Conservation (phyloP, 768 basidiomycete species). For the Tricholomella constricta region DNA sequence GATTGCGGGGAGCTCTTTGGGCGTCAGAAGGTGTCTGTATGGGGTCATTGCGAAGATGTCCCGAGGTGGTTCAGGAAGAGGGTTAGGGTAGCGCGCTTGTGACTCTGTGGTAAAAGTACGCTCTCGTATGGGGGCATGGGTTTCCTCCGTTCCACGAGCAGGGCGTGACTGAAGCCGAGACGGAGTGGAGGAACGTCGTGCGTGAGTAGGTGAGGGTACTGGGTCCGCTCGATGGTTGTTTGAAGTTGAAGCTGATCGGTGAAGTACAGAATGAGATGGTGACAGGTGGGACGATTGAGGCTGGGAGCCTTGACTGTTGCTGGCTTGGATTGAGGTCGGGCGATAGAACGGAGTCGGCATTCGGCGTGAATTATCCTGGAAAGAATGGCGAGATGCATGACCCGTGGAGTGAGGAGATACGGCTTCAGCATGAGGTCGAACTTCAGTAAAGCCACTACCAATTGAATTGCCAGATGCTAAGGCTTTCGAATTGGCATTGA, state of each 20-base stretch:
- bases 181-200: neutral
- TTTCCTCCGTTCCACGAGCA: neutral
- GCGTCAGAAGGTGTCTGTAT: constrained; percentile 54
- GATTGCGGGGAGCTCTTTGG: constrained; percentile 50
- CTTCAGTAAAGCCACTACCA: neutral
- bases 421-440: neutral
- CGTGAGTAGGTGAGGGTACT: neutral
- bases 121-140: neutral
- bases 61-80: constrained; percentile 41
- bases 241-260: neutral
- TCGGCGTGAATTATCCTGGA: constrained; percentile 14
- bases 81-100: neutral
- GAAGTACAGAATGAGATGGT: neutral
- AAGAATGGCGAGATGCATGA: neutral
- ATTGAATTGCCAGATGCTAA: neutral
- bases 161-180: neutral
- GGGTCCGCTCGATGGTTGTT: neutral
- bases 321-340: constrained; percentile 42
- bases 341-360: constrained; percentile 57
- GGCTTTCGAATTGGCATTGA: neutral
- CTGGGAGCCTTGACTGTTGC: neutral
- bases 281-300: neutral
- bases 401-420: neutral
- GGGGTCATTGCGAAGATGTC: constrained; percentile 41
- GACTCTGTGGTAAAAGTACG: neutral